Conservation (phyloP, 345 rosid species). For the Brassica incana region DNA sequence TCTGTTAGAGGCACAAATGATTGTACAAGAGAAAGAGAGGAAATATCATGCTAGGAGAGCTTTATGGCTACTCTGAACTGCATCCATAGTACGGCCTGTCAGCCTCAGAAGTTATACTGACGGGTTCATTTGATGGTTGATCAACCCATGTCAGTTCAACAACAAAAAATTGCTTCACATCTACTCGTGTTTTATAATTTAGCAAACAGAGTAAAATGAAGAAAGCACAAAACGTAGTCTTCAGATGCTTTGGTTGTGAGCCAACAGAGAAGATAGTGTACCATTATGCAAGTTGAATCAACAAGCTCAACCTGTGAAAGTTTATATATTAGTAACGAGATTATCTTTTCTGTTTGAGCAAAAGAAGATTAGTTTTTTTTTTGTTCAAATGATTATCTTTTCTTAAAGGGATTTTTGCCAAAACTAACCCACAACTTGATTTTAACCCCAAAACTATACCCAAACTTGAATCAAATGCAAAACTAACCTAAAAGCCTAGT, state of each 20-base stretch:
- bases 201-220: conserved; percentile 79
- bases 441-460: too few relatives aligned
- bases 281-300: too few relatives aligned
- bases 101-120: conserved; percentile 75
- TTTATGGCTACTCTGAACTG: conserved; percentile 57
- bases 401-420: too few relatives aligned
- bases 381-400: background rate
- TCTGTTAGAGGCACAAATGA: conserved; percentile 68
- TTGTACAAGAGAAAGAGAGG: conserved; percentile 68
- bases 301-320: too few relatives aligned
- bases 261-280: too few relatives aligned
- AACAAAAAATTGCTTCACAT: background rate
- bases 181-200: conserved; percentile 7
- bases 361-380: too few relatives aligned
- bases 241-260: conserved; percentile 22
- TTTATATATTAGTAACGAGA: too few relatives aligned
- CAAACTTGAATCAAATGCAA: too few relatives aligned
- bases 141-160: background rate
- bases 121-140: conserved; percentile 82
- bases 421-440: too few relatives aligned
- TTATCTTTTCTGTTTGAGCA: too few relatives aligned
- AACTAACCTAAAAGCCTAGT: too few relatives aligned
- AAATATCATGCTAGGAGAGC: conserved; percentile 62
- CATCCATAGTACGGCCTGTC: conserved; percentile 78
- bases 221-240: conserved; percentile 63